A percentile compares a stretch with the other conserved stretches of the same genome.
Conservation (phyloP, 768 basidiomycete species). For the Albatrellus ellisii region DNA sequence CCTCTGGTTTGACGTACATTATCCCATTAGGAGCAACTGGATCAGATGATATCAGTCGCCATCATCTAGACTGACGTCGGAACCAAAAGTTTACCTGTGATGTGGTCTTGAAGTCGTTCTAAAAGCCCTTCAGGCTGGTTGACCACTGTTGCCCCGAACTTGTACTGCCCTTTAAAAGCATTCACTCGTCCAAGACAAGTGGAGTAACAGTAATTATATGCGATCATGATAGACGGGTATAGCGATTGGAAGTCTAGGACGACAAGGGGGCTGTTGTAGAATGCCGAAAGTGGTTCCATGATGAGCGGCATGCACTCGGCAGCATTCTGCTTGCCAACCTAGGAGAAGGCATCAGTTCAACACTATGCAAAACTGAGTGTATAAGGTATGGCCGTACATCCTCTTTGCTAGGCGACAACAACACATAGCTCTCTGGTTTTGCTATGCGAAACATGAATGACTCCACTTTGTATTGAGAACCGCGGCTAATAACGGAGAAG, state of each 20-base stretch:
- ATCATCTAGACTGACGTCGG: neutral
- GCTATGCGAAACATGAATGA: conserved; percentile 97
- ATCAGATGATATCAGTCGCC: neutral
- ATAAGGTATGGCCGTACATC: conserved; percentile 40
- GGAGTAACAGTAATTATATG: conserved; percentile 95
- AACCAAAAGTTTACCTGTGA: conserved; percentile 42
- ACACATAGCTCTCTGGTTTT: conserved; percentile 86
- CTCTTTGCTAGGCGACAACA: conserved; percentile 78
- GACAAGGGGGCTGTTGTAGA: conserved; percentile 84
- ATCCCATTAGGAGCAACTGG: conserved; percentile 92
- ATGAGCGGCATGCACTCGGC: conserved; percentile 94
- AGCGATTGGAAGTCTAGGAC: conserved; percentile 95
- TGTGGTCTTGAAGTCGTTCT: conserved; percentile 57
- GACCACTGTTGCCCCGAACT: conserved; percentile 75
- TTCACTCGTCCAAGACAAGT: conserved; percentile 85
- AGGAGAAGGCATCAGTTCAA: neutral
- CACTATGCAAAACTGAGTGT: neutral
- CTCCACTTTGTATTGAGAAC: conserved; percentile 98
- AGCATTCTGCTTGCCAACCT: conserved; percentile 95
- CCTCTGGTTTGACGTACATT: conserved; percentile 77
- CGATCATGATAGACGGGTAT: conserved; percentile 97
- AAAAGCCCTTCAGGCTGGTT: conserved; percentile 55
- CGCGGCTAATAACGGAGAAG: conserved; percentile 85
- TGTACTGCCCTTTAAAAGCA: conserved; percentile 80
- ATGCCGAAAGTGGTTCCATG: conserved; percentile 88